These are phyloP conservation scores for Yarrowia yakushimensis DNA, from an alignment of 805 yeast genomes.

Conservation along the genomic window DNA sequence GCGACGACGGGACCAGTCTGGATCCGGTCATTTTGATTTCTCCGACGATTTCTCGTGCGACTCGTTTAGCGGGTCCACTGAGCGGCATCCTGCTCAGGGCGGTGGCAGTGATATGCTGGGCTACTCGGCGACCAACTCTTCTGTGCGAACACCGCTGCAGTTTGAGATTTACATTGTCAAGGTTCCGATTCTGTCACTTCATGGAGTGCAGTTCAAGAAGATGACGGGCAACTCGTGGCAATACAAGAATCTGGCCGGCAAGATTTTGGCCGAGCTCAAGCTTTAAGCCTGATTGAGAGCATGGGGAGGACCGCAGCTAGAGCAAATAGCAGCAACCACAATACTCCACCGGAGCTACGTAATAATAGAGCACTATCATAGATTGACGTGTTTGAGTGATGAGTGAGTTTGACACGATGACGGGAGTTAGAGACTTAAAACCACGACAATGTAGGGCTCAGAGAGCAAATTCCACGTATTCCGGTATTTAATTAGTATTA, in stretches of 20 bases:
- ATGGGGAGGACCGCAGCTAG: background rate
- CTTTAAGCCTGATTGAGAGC: slow-evolving; percentile 41
- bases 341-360: background rate
- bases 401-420: too few relatives aligned
- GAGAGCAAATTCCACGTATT: too few relatives aligned
- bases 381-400: too few relatives aligned
- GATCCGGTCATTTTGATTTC: slow-evolving; percentile 17
- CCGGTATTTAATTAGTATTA: too few relatives aligned
- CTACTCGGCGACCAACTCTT: slow-evolving; percentile 28
- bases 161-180: slow-evolving; percentile 91
- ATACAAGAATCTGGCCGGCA: slow-evolving; percentile 86
- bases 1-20: slow-evolving; percentile 28
- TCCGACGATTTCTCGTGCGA: slow-evolving; percentile 22
- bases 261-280: slow-evolving; percentile 68
- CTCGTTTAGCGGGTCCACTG: slow-evolving; percentile 26
- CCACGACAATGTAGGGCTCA: too few relatives aligned
- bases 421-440: too few relatives aligned
- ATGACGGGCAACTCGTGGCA: slow-evolving; percentile 92
- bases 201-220: slow-evolving; percentile 93
- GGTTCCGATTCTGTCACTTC: slow-evolving; percentile 83
- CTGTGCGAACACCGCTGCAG: slow-evolving; percentile 59
- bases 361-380: slow-evolving; percentile 17
- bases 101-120: slow-evolving; percentile 42
- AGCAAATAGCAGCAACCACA: background rate
- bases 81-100: slow-evolving; percentile 28